Conservation (phyloP, 2,329 filamentous ascomycete species). For the Emydomyces testavorans region DNA sequence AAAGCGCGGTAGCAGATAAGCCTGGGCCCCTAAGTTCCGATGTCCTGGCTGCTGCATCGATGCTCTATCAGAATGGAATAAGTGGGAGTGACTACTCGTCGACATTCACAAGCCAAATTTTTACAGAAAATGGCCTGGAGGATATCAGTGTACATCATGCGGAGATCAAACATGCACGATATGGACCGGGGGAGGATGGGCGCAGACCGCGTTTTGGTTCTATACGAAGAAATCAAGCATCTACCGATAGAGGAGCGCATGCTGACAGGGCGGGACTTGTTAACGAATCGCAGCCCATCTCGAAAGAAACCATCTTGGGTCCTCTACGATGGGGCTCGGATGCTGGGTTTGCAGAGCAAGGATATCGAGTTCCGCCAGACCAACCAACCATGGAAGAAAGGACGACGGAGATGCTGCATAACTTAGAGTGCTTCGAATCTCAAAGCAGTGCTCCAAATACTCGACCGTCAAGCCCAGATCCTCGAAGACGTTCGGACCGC, state of each 20-base stretch:
- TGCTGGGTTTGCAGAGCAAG: conserved; percentile 49
- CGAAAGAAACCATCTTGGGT: conserved; percentile 22
- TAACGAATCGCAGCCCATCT: conserved; percentile 25
- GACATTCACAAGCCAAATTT: conserved; percentile 23
- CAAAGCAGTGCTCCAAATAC: conserved; percentile 50
- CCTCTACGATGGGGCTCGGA: conserved; percentile 58
- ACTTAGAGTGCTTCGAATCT: conserved; percentile 46
- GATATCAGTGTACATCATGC: conserved; percentile 3
- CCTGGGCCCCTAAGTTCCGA: conserved; percentile 32
- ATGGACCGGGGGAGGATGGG: conserved; percentile 1
- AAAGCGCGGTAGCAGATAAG: conserved; percentile 18
- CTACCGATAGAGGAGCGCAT: conserved; percentile 23
- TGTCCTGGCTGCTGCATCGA: conserved; percentile 47
- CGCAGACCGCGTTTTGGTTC: neutral
- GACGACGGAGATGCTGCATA: conserved; percentile 45
- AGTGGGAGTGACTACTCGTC: conserved; percentile 24
- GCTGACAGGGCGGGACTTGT: conserved; percentile 32
- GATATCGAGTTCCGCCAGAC: conserved; percentile 47
- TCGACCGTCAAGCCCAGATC: conserved; percentile 45
- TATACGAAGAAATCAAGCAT: conserved; percentile 1
- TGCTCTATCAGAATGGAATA: conserved; percentile 32
- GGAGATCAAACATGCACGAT: conserved; percentile 1
- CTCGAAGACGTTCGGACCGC: conserved; percentile 18
- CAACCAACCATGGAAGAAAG: conserved; percentile 50
- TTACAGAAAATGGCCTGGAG: conserved; percentile 14